These are phyloP conservation scores for Hypoxylon subgilvum DNA, from an alignment of 495 filamentous ascomycete genomes.

Conservation along the genomic window DNA sequence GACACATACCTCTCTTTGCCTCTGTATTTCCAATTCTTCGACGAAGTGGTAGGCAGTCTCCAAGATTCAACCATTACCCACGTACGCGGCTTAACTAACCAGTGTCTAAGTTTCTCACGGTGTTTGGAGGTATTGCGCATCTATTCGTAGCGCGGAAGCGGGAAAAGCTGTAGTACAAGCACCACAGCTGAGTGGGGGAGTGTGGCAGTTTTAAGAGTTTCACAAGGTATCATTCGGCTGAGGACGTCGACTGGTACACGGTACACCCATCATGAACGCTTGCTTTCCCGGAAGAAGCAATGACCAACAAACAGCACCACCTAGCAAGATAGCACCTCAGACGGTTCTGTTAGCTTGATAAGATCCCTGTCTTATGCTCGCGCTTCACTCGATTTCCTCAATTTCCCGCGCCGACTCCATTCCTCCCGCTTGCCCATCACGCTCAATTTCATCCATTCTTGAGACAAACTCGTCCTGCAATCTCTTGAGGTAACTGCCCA, in stretches of 20 bases:
- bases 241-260: not conserved
- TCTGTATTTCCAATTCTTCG: constrained; percentile 22
- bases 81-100: not conserved
- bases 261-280: not conserved
- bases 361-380: not conserved
- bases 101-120: constrained; percentile 13
- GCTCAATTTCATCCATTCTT: constrained; percentile 67
- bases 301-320: not conserved
- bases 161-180: constrained; percentile 3
- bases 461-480: constrained; percentile 79
- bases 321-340: not conserved
- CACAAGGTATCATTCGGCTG: not conserved
- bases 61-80: not conserved
- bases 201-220: not conserved
- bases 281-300: not conserved
- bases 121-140: constrained; percentile 30
- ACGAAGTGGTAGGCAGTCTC: constrained; percentile 19
- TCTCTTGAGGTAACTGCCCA: constrained; percentile 69
- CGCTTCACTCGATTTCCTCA: not conserved
- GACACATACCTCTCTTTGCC: constrained; percentile 26
- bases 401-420: not conserved
- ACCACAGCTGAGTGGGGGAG: not conserved
- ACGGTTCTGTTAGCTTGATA: not conserved
- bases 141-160: constrained; percentile 21
- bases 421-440: constrained; percentile 9